Evolutionary conservation across 805 yeast genomes (phyloP), one percentile per base, ranked within the genome.

Genomic region (Zygotorulaspora sp.): DNA sequence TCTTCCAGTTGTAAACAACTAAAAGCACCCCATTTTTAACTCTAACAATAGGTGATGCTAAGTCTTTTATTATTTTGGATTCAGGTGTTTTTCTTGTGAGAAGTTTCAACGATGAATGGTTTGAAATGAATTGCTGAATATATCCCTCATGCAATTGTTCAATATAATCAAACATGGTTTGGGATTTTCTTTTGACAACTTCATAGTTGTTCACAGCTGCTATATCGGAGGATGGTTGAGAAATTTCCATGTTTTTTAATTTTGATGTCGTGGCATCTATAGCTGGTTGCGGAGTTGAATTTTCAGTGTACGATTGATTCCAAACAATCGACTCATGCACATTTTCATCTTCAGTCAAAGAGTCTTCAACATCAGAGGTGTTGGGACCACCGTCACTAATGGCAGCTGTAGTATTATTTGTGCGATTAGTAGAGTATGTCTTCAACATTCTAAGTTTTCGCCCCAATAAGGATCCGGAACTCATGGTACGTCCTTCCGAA

Each of bases 1-100:
- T 53, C 20, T 48, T 44, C 65, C 65, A 60, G 30, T 47, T 44
- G 35, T 60, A 62, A 2, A 60, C 53, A 4, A 55, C 42, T 2
- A 60, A 24, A 14, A 58, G 25, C 5, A 49, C 48, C 5, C 53
- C 55, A 21, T 48, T 48, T 34, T 45, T 55, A 16, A 60, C 47
- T 23, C 48, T 45, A 2, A 60, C 37, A 9, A 58, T 45, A 1
- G 65, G 65, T 8, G 52, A 50, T 3, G 46, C 41, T 10, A 33
- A 25, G 32, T 55, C 58, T 38, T 53, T 47, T 6, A 42, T 38
- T 15, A 60, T 50, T 36, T 44, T 47, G 6, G 62, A 46, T 12
- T 49, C 58, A 0, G 61, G 58, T 11, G 48, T 33, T 33, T 46
- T 57, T 33, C 47, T 53, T 2, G 56, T 45, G 23, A 60, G 36